Conservation (phyloP, 2,329 filamentous ascomycete genomes). For the Camillea tinctor region DNA sequence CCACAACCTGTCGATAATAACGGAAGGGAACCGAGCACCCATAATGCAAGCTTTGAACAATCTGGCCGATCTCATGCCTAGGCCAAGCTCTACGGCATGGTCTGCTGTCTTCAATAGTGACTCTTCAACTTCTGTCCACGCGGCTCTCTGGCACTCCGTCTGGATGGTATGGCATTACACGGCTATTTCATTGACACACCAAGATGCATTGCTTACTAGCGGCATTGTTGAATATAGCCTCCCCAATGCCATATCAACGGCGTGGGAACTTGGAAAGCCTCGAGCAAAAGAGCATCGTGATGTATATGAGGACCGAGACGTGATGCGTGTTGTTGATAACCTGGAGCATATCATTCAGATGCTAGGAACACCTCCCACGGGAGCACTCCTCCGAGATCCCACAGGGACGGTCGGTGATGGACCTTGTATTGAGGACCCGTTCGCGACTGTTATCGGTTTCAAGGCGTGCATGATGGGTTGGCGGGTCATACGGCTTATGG, state of each 20-base stretch:
- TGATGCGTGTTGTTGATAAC: constrained; percentile 10
- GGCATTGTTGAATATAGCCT: constrained; percentile 13
- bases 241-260: constrained; percentile 10
- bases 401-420: background rate
- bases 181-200: constrained; percentile 11
- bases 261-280: constrained; percentile 11
- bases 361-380: constrained; percentile 4
- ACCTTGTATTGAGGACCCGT: constrained; percentile 11
- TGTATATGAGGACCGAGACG: constrained; percentile 12
- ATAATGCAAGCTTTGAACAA: constrained; percentile 12
- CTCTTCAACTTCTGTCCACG: background rate
- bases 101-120: constrained; percentile 1
- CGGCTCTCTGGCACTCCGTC: constrained; percentile 8
- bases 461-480: constrained; percentile 15
- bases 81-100: constrained; percentile 4
- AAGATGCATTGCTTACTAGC: constrained; percentile 9
- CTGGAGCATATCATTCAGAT: constrained; percentile 11
- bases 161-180: constrained; percentile 15
- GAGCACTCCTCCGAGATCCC: background rate
- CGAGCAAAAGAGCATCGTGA: constrained; percentile 11
- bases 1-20: constrained; percentile 10
- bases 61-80: constrained; percentile 8
- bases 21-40: constrained; percentile 8
- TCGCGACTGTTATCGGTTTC: constrained; percentile 11
- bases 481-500: constrained; percentile 13